Base-by-base conservation (phyloP, 352 stramenopile species). In the Bremia lactucae region DNA sequence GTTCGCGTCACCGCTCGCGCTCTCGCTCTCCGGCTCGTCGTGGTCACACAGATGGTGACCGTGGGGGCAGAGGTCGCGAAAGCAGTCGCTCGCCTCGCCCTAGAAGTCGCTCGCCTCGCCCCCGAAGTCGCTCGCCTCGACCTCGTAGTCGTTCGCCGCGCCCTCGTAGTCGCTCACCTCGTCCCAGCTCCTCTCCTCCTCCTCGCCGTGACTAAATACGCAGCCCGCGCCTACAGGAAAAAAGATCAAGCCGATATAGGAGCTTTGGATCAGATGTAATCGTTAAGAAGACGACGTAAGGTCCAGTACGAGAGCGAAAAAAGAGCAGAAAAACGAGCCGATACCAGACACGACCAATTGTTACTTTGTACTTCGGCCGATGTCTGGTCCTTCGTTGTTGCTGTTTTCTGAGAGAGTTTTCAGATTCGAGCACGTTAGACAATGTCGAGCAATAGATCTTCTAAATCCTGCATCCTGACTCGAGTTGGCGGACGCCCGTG, bases 201-300 rank as follows among this genome's bases (percentile, higher is more conserved):
- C 47, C 62, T 52, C 66, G 66, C 54, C 64, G 66, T 53, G 65
- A 81, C 38, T 78, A 81, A 78, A 42, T 44, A 24, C 38, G 19
- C 25, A 24, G 19, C 25, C n/a, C n/a, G n/a, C n/a, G n/a, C n/a
- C n/a, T n/a, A n/a, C n/a, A n/a, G n/a, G n/a, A n/a, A n/a, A n/a
- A n/a, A n/a, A n/a, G n/a, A n/a, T n/a, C n/a, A n/a, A n/a, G n/a
- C n/a, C n/a, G n/a, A n/a, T n/a, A n/a, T n/a, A n/a, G n/a, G n/a
- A n/a, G n/a, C n/a, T n/a, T n/a, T n/a, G n/a, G n/a, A n/a, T n/a
- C n/a, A n/a, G n/a, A n/a, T n/a, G n/a, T n/a, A n/a, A n/a, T n/a
- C n/a, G n/a, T n/a, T n/a, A n/a, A n/a, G n/a, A n/a, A n/a, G n/a
- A n/a, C n/a, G n/a, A n/a, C n/a, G n/a, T n/a, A n/a, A n/a, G n/a